These are phyloP conservation scores for Solanum peruvianum DNA, from an alignment of 257 asterid genomes.

Conservation along the genomic window DNA sequence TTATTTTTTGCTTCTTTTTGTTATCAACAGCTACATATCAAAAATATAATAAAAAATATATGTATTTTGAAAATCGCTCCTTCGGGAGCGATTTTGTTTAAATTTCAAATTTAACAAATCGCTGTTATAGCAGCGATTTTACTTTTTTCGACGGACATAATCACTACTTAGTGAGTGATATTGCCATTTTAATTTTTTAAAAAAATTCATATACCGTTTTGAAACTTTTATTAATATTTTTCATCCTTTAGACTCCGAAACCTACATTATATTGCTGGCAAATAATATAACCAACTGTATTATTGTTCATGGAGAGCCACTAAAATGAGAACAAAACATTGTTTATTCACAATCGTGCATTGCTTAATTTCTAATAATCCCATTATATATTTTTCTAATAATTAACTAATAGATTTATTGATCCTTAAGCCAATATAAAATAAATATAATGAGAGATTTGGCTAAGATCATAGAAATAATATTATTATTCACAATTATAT, in stretches of 20 bases:
- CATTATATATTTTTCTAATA: not conserved
- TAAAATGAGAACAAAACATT: not conserved
- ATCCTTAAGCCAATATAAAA: not conserved
- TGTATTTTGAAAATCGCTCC: too few relatives aligned
- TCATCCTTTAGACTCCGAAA: rapidly evolving
- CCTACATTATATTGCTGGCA: not conserved
- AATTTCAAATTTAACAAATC: too few relatives aligned
- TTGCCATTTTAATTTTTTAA: too few relatives aligned
- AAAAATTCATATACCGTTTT: too few relatives aligned
- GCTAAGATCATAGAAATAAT: not conserved
- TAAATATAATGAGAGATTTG: not conserved
- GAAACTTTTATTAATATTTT: too few relatives aligned
- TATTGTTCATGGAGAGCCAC: not conserved
- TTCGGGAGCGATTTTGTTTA: too few relatives aligned
- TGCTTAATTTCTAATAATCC: not conserved
- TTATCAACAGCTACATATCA: too few relatives aligned
- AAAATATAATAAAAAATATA: too few relatives aligned
- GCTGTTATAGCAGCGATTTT: too few relatives aligned
- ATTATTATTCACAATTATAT: not conserved
- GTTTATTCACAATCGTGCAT: not conserved
- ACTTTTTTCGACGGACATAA: too few relatives aligned
- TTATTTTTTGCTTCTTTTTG: too few relatives aligned
- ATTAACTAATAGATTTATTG: not conserved
- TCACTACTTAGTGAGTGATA: too few relatives aligned
- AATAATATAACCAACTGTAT: not conserved